phyloP scores from a whole-genome alignment of 2,329 filamentous ascomycete genomes.

The Chrysoporthe deuterocubensis region DNA sequence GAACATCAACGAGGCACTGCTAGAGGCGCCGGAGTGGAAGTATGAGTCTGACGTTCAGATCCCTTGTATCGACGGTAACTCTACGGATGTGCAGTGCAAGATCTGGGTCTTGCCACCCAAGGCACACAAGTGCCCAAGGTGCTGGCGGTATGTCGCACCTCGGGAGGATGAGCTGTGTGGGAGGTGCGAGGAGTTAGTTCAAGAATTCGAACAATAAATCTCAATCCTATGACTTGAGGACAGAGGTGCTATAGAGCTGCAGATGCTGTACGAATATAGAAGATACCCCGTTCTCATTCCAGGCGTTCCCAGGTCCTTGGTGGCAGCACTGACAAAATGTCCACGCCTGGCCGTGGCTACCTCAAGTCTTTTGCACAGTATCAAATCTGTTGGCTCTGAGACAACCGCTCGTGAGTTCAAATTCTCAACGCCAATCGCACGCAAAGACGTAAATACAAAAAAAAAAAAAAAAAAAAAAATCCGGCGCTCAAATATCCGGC shows the following conservation, averaged over 20 bases:
- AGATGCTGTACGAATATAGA: slow-evolving; percentile 5
- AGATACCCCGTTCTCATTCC: slow-evolving; percentile 16
- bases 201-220: slow-evolving; percentile 1
- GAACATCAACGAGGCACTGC: slow-evolving; percentile 45
- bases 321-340: too few relatives aligned
- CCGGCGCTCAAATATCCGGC: too few relatives aligned
- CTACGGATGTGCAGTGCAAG: slow-evolving; percentile 39
- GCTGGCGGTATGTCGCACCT: slow-evolving; percentile 86
- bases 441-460: too few relatives aligned
- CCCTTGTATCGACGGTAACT: neutral
- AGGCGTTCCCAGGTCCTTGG: neutral
- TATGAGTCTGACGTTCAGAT: slow-evolving; percentile 50
- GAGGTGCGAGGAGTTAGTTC: slow-evolving; percentile 73
- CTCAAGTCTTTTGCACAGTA: neutral
- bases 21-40: slow-evolving; percentile 43
- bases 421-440: too few relatives aligned
- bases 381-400: too few relatives aligned
- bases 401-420: too few relatives aligned
- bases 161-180: slow-evolving; percentile 68
- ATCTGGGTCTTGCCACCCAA: slow-evolving; percentile 54
- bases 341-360: neutral
- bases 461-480: too few relatives aligned
- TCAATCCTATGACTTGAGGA: neutral
- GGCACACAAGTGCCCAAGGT: slow-evolving; percentile 77
- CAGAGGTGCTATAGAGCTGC: neutral